Conservation (phyloP, 1,139 yeast species). For the Pichia sp. region DNA sequence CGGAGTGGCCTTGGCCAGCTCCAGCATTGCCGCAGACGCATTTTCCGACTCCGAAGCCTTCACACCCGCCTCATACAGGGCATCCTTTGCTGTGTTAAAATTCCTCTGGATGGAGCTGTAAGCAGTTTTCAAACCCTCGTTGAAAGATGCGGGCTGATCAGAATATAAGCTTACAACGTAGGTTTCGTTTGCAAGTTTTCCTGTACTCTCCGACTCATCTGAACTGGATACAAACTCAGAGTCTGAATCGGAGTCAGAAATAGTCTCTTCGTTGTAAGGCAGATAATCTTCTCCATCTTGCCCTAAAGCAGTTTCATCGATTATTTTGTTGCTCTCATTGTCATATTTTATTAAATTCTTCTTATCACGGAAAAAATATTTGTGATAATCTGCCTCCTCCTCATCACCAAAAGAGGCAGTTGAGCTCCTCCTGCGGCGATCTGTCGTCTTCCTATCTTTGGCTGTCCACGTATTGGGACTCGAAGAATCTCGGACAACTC, state of each 20-base stretch:
- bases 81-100: constrained; percentile 60
- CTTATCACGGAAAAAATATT: constrained; percentile 9
- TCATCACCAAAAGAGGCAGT: constrained; percentile 28
- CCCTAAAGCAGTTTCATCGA: constrained; percentile 23
- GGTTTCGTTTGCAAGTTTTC: constrained; percentile 6
- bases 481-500: constrained; percentile 25
- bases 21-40: constrained; percentile 62
- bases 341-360: neutral
- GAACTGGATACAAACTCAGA: neutral
- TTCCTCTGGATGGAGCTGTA: constrained; percentile 70
- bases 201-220: neutral
- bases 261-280: constrained; percentile 4
- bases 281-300: constrained; percentile 1
- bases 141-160: constrained; percentile 70
- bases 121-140: constrained; percentile 71
- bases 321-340: neutral
- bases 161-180: constrained; percentile 73
- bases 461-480: neutral
- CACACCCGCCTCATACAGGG: constrained; percentile 54
- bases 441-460: constrained; percentile 1
- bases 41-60: constrained; percentile 60
- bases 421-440: constrained; percentile 17
- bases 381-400: constrained; percentile 23
- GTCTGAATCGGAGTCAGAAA: constrained; percentile 7
- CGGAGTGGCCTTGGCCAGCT: constrained; percentile 76